Evolutionary conservation across 768 basidiomycete genomes (phyloP), one percentile per base, ranked within the genome.

Genomic region (Termitomyces sp.): DNA sequence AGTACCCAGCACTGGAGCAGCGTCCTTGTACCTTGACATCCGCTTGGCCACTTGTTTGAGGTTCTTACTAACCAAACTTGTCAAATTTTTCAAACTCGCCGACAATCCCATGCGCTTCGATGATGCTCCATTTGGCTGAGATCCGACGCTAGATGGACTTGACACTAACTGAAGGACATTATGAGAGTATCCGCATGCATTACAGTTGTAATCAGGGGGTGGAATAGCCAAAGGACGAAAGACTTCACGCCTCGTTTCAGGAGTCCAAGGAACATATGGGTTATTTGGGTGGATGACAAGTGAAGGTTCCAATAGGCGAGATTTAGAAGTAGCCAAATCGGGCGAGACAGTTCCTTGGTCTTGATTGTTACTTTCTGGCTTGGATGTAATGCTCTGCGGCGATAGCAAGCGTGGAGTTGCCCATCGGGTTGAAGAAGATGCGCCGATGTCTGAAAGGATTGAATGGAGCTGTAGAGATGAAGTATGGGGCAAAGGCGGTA

Each of bases 221-320:
- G 70, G 72, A 67, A 78, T 65, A 61, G 69, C 69, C 46, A 64
- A 60, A 20, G 78, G 79, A 54, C 62, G 75, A 58, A 73, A 74
- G 62, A 73, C 75, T 60, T 68, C 72, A 56, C 56, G 83, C 70
- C 66, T 82, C 72, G 65, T 68, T 26, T 74, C 68, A 29, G 71
- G 66, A 5, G 73, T 63, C 81, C 79, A 82, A 9, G 81, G 81
- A 5, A 80, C 76, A 53, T 82, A 82, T n/a, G 81, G 81, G 64
- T 77, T 81, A 52, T 81, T 81, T 6, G 81, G 79, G 65, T 82
- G 78, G 42, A 72, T 73, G 33, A 79, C 71, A 26, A 74, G 68
- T 7, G 77, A 72, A 34, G 63, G 59, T 49, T 54, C 37, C 12
- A 1, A 16, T 20, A 13, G 28, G n/a, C 34, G 34, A 46, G 20